phyloP scores from a whole-genome alignment of 2,329 filamentous ascomycete species.

The Cercospora canescens region DNA sequence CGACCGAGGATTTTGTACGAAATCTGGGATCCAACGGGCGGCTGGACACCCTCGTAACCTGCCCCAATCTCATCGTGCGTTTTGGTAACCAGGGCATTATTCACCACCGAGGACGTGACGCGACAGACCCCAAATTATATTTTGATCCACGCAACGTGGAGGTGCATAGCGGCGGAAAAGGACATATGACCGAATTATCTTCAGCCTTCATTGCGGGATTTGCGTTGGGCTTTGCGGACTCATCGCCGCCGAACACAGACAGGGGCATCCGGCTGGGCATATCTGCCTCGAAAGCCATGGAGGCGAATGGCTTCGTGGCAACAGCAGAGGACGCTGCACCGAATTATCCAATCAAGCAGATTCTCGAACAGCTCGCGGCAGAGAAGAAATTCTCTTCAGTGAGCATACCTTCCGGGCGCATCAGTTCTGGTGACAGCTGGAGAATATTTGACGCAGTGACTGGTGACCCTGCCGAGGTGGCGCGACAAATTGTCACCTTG shows the following conservation, averaged over 20 bases:
- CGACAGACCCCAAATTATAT: slow-evolving; percentile 36
- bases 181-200: slow-evolving; percentile 29
- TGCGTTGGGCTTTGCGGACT: slow-evolving; percentile 34
- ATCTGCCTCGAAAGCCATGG: slow-evolving; percentile 30
- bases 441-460: slow-evolving; percentile 36
- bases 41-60: slow-evolving; percentile 37
- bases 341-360: slow-evolving; percentile 31
- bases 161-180: slow-evolving; percentile 13
- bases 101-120: slow-evolving; percentile 37
- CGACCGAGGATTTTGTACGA: slow-evolving; percentile 37
- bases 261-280: slow-evolving; percentile 34
- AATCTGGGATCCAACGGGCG: slow-evolving; percentile 37
- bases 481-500: slow-evolving; percentile 33
- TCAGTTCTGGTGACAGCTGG: slow-evolving; percentile 37
- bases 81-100: slow-evolving; percentile 37
- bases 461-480: slow-evolving; percentile 36
- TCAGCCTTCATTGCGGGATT: slow-evolving; percentile 37
- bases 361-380: slow-evolving; percentile 27
- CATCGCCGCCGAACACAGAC: slow-evolving; percentile 32
- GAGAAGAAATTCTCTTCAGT: slow-evolving; percentile 30
- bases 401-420: slow-evolving; percentile 34
- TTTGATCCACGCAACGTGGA: slow-evolving; percentile 34
- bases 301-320: slow-evolving; percentile 29
- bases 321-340: slow-evolving; percentile 27
- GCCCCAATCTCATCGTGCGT: slow-evolving; percentile 37